phyloP scores from a whole-genome alignment of 345 rosid genomes.

The Salix koriyanagi region DNA sequence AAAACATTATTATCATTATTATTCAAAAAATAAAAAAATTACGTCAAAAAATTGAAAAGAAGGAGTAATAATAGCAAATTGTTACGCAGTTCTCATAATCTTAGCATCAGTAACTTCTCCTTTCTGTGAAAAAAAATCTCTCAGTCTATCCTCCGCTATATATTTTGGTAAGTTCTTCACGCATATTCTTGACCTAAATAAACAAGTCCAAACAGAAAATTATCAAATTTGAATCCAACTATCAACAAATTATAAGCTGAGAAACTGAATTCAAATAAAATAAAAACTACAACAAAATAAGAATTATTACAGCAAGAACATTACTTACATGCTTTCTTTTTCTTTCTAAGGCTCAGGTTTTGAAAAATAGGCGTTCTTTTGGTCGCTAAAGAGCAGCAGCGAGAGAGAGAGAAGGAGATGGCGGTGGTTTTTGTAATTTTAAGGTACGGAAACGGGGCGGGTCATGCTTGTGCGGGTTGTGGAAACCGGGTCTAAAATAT shows the following conservation, averaged over 20 bases:
- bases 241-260: not conserved
- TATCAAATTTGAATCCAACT: not conserved
- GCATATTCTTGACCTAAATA: constrained; percentile 69
- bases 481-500: too few relatives aligned
- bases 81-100: constrained; percentile 69
- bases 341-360: not conserved
- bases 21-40: not conserved
- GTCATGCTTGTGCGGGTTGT: too few relatives aligned
- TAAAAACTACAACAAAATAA: not conserved
- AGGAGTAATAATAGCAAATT: not conserved
- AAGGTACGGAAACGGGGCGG: too few relatives aligned
- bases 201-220: not conserved
- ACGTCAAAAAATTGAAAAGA: not conserved
- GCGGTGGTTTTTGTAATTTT: too few relatives aligned
- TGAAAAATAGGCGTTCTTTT: not conserved
- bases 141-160: constrained; percentile 57
- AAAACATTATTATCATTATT: too few relatives aligned
- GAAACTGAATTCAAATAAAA: not conserved
- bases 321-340: not conserved
- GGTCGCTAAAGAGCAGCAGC: not conserved
- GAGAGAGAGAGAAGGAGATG: not conserved
- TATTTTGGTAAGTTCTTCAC: constrained; percentile 75
- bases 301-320: not conserved
- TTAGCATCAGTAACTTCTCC: constrained; percentile 82
- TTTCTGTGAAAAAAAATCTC: constrained; percentile 64